Base-by-base conservation (phyloP, 345 rosid genomes). In the Brassica nigra region DNA sequence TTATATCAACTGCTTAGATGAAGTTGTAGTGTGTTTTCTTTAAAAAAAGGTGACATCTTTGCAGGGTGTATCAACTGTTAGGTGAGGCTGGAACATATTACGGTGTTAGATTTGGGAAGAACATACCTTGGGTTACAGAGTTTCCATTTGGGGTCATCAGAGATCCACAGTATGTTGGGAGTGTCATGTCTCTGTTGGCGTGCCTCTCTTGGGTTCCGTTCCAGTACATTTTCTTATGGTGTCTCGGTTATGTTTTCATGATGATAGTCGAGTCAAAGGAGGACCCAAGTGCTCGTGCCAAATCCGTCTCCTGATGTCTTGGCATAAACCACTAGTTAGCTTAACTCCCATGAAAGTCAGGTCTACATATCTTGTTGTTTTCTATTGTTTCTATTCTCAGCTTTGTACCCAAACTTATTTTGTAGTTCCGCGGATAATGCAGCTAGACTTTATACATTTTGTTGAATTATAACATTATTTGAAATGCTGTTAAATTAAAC, bases 31-130 rank as follows among this genome's bases (percentile, higher is more conserved):
- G 55, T 12, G 16, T 47, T 47, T 14, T 58, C 3, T 58, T 20
- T 8, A 68, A 59, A 14, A 59, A 67, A 63, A 52, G 23, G 54
- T 54, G 2, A 18, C 8, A 42, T 80, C 20, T 70, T 72, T 80
- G 71, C 89, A 93, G 97, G 88, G 98, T 93, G 8, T 95, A 88
- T 83, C 96, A 88, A 76, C 81, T 93, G 83, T 91, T 95, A 47
- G 98, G 98, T 81, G 97, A 95, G 86, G 75, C 96, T 0, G 98
- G 98, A 61, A 90, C 93, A 23, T 95, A 93, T 77, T 95, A 95
- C 59, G 97, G 98, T 15, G 89, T 95, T 10, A 85, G 96, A 16
- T 91, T 93, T 29, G 99, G 98, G 37, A 89, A 89, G 89, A 87
- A 20, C 75, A 78, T 91, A 71, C 93, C 93, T 0, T 93, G 99